Conservation (phyloP, 192 early-diverging fungal genomes). For the Podila horticola region DNA sequence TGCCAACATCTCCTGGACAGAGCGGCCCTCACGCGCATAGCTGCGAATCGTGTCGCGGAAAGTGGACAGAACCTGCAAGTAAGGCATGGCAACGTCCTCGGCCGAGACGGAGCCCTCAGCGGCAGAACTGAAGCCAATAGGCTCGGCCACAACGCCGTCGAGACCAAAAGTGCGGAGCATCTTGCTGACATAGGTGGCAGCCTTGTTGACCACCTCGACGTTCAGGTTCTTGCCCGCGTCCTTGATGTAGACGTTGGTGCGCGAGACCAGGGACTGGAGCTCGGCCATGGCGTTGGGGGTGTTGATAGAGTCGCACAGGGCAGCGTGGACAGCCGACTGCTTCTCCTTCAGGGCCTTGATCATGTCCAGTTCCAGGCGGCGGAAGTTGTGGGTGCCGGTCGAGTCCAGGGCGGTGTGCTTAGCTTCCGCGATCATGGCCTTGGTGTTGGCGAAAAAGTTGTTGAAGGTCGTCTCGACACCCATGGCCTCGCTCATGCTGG, state of each 20-base stretch:
- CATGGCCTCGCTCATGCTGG: slow-evolving; percentile 81
- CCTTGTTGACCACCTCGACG: slow-evolving; percentile 76
- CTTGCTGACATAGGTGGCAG: slow-evolving; percentile 83
- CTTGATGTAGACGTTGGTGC: slow-evolving; percentile 85
- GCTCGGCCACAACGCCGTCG: slow-evolving; percentile 61
- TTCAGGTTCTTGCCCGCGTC: slow-evolving; percentile 67
- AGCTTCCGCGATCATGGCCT: slow-evolving; percentile 78
- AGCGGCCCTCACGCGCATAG: slow-evolving; percentile 68
- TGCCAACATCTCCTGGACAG: slow-evolving; percentile 67
- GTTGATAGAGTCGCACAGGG: slow-evolving; percentile 94
- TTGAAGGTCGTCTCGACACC: slow-evolving; percentile 80
- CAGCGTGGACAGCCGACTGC: slow-evolving; percentile 80
- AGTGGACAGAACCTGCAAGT: slow-evolving; percentile 78
- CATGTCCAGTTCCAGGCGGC: slow-evolving; percentile 77
- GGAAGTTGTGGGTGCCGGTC: slow-evolving; percentile 79
- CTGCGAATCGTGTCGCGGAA: slow-evolving; percentile 92
- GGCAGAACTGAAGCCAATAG: slow-evolving; percentile 72
- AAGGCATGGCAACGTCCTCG: slow-evolving; percentile 73
- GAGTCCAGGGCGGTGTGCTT: slow-evolving; percentile 62
- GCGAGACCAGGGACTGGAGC: slow-evolving; percentile 80
- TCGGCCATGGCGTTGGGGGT: slow-evolving; percentile 85
- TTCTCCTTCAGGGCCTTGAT: slow-evolving; percentile 68
- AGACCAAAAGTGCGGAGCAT: slow-evolving; percentile 90
- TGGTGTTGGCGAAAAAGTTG: slow-evolving; percentile 90
- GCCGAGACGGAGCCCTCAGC: slow-evolving; percentile 45